phyloP scores from a whole-genome alignment of 2,329 filamentous ascomycete species.

The Ophiostoma australiae region DNA sequence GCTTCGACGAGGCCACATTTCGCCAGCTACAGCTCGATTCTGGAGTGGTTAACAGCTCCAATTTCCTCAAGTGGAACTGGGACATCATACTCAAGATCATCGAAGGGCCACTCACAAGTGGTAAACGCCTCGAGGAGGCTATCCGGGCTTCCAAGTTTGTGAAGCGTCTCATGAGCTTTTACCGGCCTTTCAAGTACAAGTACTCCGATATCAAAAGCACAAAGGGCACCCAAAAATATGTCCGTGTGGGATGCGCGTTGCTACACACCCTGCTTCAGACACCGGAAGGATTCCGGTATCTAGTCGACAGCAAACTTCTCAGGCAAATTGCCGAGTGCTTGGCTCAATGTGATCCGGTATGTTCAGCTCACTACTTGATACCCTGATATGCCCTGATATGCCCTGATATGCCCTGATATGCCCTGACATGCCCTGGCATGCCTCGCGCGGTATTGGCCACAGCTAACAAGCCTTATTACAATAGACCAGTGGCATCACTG shows the following conservation, averaged over 20 bases:
- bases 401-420: no score
- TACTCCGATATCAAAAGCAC: constrained; percentile 89
- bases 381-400: no score
- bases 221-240: constrained; percentile 88
- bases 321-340: constrained; percentile 93
- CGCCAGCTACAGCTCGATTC: constrained; percentile 67
- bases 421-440: neutral
- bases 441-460: neutral
- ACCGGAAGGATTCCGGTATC: constrained; percentile 74
- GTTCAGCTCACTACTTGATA: constrained; percentile 26
- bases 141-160: constrained; percentile 94
- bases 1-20: constrained; percentile 59
- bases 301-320: constrained; percentile 87
- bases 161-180: constrained; percentile 90
- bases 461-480: neutral
- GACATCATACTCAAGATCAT: constrained; percentile 85
- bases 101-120: constrained; percentile 84
- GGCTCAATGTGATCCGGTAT: constrained; percentile 85
- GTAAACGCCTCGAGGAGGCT: constrained; percentile 88
- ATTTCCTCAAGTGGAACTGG: constrained; percentile 97
- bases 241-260: constrained; percentile 81
- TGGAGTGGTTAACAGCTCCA: constrained; percentile 80
- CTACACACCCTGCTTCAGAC: constrained; percentile 84
- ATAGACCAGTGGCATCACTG: constrained; percentile 67
- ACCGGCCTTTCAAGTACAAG: constrained; percentile 92